Conservation (phyloP, 164 flowering plant genomes). For the Kingdonia uniflora region DNA sequence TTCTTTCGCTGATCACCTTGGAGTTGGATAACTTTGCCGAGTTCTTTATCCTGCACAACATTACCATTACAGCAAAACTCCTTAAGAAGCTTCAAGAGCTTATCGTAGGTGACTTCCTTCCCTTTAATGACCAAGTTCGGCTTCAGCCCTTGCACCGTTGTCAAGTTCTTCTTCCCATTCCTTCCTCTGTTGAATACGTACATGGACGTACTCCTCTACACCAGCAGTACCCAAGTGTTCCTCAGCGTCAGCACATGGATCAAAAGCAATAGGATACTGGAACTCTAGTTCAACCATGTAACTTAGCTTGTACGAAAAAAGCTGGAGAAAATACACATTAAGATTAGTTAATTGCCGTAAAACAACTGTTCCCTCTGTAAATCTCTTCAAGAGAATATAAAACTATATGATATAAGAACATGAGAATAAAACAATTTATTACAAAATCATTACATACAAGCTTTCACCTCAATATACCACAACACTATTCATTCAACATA, state of each 20-base stretch:
- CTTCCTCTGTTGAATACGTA: constrained; percentile 80
- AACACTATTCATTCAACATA: too few species aligned
- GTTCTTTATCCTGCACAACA: constrained; percentile 53
- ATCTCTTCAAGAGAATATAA: too few species aligned
- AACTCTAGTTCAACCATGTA: constrained; percentile 37
- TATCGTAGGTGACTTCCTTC: constrained; percentile 52
- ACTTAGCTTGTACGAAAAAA: background rate
- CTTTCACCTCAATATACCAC: too few species aligned
- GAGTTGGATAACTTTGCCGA: constrained; percentile 69
- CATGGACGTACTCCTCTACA: constrained; percentile 60
- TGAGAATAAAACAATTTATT: too few species aligned
- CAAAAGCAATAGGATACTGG: constrained; percentile 30
- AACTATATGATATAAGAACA: too few species aligned
- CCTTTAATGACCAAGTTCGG: too few species aligned
- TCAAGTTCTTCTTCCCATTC: constrained; percentile 72
- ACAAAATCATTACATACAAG: too few species aligned
- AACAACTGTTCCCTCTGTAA: too few species aligned
- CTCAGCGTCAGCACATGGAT: constrained; percentile 65
- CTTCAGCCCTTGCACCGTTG: constrained; percentile 65
- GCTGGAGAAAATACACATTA: background rate
- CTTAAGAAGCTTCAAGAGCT: constrained; percentile 57
- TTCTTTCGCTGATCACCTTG: constrained; percentile 81
- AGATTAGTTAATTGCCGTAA: background rate
- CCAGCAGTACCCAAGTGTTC: constrained; percentile 31
- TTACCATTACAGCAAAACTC: constrained; percentile 77